Evolutionary conservation across 352 stramenopile species (phyloP), one percentile per base, ranked within the genome.

Genomic region (Saprolegnia parasitica): DNA sequence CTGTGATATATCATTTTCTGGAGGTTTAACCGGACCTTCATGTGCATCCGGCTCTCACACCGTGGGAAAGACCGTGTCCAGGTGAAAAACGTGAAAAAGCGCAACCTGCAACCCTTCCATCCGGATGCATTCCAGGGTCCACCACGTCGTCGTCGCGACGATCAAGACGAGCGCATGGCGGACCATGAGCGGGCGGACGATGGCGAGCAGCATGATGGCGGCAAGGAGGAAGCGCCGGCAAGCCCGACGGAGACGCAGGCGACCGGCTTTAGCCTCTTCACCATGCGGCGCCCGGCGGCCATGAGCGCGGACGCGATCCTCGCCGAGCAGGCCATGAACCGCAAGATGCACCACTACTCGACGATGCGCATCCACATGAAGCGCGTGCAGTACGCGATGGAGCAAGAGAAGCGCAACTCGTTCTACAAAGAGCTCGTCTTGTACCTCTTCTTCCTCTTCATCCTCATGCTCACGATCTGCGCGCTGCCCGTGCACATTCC

Each of bases 351-450:
- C 20, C 72, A 84, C 66, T 91, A 88, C 75, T 90, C 83, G 60
- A 91, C 73, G n/a, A 90, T 90, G 83, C 80, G 84, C 40, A 81
- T 93, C 57, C 81, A 93, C 76, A 91, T 93, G 83, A 93, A 90
- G 71, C 81, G 83, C 67, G 84, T 91, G 75, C 84, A 91, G 68
- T 72, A 90, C 42, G 88, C 81, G 63, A 75, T 91, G 26, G 83
- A 92, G 71, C 82, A 91, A 63, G 84, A 90, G 72, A 91, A 91
- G 65, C 81, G 83, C 74, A 91, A 89, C 74, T 87, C 87, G 60
- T 91, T 91, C 50, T 92, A 92, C 79, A 80, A 83, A 66, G 84
- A 92, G 45, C 72, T 92, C 20, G 66, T 92, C 16, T 74, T 90
- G 13, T 92, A 92, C 66, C 55, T 92, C 62, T 74, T 81, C 49